phyloP scores from a whole-genome alignment of 148 eudicot genomes.

The Dianthus caryophyllus region DNA sequence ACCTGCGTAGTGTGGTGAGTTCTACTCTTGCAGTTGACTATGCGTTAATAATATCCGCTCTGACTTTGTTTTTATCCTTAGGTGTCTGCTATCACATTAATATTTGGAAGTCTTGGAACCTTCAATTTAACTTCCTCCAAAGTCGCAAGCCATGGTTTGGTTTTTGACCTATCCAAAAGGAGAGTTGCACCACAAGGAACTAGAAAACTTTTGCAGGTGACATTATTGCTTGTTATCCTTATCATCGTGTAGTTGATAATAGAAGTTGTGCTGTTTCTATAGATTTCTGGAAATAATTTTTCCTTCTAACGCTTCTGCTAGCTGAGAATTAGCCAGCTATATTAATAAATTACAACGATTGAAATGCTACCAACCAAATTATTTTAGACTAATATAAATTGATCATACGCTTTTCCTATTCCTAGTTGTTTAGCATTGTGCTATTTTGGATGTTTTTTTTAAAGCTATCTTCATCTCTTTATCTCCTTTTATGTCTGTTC shows the following conservation, averaged over 20 bases:
- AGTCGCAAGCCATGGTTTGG: conserved; percentile 20
- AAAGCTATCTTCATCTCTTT: neutral
- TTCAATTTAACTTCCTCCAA: conserved; percentile 28
- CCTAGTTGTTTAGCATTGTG: neutral
- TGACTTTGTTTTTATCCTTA: conserved; percentile 17
- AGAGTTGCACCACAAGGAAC: conserved; percentile 31
- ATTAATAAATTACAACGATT: neutral
- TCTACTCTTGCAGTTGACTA: conserved; percentile 10
- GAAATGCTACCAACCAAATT: neutral
- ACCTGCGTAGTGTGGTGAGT: conserved; percentile 64
- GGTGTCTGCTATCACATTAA: conserved; percentile 46
- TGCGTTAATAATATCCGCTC: neutral
- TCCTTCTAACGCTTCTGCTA: neutral
- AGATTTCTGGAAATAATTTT: neutral
- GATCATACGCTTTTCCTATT: neutral
- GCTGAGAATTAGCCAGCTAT: neutral
- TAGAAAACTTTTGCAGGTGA: conserved; percentile 60
- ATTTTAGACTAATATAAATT: neutral
- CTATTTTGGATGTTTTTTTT: too few species aligned
- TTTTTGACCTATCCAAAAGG: conserved; percentile 21
- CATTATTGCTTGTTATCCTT: neutral
- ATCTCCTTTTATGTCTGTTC: neutral
- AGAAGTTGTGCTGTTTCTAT: neutral
- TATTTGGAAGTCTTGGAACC: conserved; percentile 25
- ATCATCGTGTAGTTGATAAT: neutral